Conservation (phyloP, 495 filamentous ascomycete genomes). For the Cercophora newfieldiana region DNA sequence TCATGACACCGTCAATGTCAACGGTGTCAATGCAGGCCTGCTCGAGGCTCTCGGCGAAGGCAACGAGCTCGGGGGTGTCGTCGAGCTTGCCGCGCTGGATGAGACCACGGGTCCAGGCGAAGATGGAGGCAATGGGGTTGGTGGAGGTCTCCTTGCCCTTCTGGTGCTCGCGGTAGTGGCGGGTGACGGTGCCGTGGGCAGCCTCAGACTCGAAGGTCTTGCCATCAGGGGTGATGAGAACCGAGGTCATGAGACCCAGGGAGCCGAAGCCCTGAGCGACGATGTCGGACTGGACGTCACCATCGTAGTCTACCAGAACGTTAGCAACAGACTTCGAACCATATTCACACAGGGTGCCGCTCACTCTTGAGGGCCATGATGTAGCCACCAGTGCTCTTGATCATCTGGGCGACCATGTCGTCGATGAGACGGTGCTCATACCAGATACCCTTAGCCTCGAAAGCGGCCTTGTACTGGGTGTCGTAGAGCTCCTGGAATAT, state of each 20-base stretch:
- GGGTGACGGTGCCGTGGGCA: constrained; percentile 96
- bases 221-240: constrained; percentile 92
- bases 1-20: constrained; percentile 93
- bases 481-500: constrained; percentile 99
- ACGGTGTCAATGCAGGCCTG: constrained; percentile 93
- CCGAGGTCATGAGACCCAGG: constrained; percentile 96
- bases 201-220: constrained; percentile 97
- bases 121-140: constrained; percentile 98
- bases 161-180: constrained; percentile 98
- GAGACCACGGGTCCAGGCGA: constrained; percentile 97
- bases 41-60: constrained; percentile 89
- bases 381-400: constrained; percentile 93
- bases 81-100: constrained; percentile 89
- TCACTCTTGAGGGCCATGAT: constrained; percentile 97
- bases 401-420: constrained; percentile 99
- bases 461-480: constrained; percentile 77
- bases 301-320: constrained; percentile 77
- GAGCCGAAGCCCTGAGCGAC: constrained; percentile 98
- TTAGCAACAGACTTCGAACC: neutral
- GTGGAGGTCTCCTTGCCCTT: constrained; percentile 95
- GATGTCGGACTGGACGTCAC: constrained; percentile 97
- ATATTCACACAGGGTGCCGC: constrained; percentile 30
- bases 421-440: constrained; percentile 99
- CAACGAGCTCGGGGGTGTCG: constrained; percentile 79
- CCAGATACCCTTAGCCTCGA: constrained; percentile 91